phyloP scores from a whole-genome alignment of 441 rosid genomes.

The Gossypium schwendimanii region DNA sequence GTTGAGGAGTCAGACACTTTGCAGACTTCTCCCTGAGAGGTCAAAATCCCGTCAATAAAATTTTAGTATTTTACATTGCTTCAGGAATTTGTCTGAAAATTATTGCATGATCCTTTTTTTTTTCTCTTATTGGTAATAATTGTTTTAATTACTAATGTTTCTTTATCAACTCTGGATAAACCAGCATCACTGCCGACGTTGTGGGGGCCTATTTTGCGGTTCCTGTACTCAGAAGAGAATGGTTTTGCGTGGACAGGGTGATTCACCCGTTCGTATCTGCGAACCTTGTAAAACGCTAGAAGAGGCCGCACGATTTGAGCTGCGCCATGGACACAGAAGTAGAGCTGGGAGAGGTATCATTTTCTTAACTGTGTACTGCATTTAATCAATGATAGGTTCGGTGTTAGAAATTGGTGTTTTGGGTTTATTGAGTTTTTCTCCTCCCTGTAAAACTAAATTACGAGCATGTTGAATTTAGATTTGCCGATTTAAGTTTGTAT shows the following conservation, averaged over 20 bases:
- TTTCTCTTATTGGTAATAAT: neutral
- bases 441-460: neutral
- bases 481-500: neutral
- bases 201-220: constrained; percentile 81
- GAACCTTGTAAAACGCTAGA: constrained; percentile 86
- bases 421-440: neutral
- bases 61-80: no score
- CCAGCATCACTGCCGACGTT: constrained; percentile 94
- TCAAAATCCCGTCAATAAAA: no score
- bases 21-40: no score
- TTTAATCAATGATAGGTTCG: neutral
- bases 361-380: neutral
- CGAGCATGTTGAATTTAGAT: neutral
- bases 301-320: constrained; percentile 92
- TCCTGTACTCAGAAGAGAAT: constrained; percentile 69
- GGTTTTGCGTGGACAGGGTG: constrained; percentile 85
- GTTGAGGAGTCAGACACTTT: no score
- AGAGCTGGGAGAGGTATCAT: constrained; percentile 49
- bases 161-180: constrained; percentile 10
- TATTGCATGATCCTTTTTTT: neutral
- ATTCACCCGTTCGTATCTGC: constrained; percentile 80
- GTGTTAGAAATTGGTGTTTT: neutral
- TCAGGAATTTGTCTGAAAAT: no score
- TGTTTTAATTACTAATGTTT: neutral
- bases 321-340: constrained; percentile 56